Percentiles rank a stretch among this genome's conserved stretches.
These are phyloP conservation scores for Exophiala alcalophila DNA, from an alignment of 2,329 filamentous ascomycete genomes.

Conservation along the genomic window DNA sequence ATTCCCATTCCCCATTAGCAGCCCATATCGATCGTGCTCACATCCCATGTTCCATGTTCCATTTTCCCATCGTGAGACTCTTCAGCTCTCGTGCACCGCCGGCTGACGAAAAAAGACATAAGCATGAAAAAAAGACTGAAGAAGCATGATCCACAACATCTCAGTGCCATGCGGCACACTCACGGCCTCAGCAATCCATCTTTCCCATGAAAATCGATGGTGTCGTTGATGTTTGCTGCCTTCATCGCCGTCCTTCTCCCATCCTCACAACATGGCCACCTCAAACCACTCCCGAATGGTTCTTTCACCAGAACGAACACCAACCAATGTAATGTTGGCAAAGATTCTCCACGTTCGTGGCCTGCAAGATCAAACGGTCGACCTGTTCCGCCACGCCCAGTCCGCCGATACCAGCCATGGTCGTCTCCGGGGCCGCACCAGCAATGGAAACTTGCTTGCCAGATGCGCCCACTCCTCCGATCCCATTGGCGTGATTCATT, in stretches of 20 bases:
- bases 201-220: too few species aligned
- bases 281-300: neutral
- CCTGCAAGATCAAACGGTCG: conserved; percentile 89
- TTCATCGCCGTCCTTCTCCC: neutral
- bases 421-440: conserved; percentile 20
- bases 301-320: conserved; percentile 88
- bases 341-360: conserved; percentile 93
- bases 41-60: too few species aligned
- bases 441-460: conserved; percentile 14
- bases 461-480: conserved; percentile 1
- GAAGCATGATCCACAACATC: too few species aligned
- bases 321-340: conserved; percentile 99
- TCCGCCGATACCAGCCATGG: conserved; percentile 42
- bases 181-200: too few species aligned
- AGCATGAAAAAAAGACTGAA: too few species aligned
- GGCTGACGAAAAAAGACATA: too few species aligned
- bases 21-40: too few species aligned
- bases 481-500: conserved; percentile 12
- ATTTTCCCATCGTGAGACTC: too few species aligned
- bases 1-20: too few species aligned
- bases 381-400: conserved; percentile 84
- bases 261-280: neutral
- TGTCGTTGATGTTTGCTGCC: too few species aligned
- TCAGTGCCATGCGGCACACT: too few species aligned
- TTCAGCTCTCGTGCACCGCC: too few species aligned